phyloP scores from a whole-genome alignment of 495 filamentous ascomycete genomes.

The Hypoxylon trugodes region DNA sequence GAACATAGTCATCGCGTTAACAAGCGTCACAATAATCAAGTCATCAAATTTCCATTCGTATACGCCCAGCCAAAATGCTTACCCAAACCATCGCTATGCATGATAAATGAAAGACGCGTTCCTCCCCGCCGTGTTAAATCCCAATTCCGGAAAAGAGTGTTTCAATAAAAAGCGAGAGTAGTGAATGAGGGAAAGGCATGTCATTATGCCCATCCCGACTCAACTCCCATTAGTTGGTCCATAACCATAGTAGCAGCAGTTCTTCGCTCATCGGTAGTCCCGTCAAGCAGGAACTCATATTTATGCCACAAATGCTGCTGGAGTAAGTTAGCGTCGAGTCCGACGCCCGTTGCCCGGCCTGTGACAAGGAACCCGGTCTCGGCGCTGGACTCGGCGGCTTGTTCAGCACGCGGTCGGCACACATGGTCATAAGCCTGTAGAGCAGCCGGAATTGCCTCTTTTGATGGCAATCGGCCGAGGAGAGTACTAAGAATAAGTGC shows the following conservation, averaged over 20 bases:
- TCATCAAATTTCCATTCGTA: neutral
- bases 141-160: neutral
- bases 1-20: too few species aligned
- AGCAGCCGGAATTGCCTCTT: constrained; percentile 36
- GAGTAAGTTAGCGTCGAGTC: constrained; percentile 34
- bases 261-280: constrained; percentile 16
- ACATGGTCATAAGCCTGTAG: constrained; percentile 40
- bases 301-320: constrained; percentile 29
- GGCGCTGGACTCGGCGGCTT: constrained; percentile 14
- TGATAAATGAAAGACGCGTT: neutral
- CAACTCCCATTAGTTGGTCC: constrained; percentile 28
- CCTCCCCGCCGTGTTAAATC: neutral
- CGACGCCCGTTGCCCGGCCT: constrained; percentile 28
- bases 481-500: constrained; percentile 37
- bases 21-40: too few species aligned
- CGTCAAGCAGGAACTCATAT: constrained; percentile 29
- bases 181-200: neutral
- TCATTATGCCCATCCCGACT: neutral
- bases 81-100: constrained; percentile 15
- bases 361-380: constrained; percentile 33
- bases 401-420: constrained; percentile 40
- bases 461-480: constrained; percentile 31
- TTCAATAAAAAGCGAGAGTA: neutral
- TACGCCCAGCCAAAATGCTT: constrained; percentile 5
- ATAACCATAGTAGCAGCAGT: constrained; percentile 31